Evolutionary conservation across 2,329 filamentous ascomycete genomes (phyloP).

Genomic region (Fusarium virguliforme): DNA sequence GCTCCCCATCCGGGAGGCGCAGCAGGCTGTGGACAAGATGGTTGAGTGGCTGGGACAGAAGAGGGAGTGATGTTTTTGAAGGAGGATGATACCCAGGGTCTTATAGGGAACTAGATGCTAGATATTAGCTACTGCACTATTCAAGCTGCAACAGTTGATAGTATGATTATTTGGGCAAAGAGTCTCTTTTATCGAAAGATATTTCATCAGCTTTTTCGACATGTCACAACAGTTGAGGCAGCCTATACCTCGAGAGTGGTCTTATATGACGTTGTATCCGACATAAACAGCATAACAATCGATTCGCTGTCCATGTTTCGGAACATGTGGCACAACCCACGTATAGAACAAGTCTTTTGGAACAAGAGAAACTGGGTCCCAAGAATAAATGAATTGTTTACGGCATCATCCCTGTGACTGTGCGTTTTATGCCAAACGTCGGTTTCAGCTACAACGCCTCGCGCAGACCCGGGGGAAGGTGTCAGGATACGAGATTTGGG

Average conservation of each 20-base stretch:
- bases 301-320: neutral
- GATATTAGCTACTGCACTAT: neutral
- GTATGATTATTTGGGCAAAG: conserved; percentile 1
- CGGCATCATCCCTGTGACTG: neutral
- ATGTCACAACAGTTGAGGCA: conserved; percentile 9
- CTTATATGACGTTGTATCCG: conserved; percentile 1
- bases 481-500: conserved; percentile 5
- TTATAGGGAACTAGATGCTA: conserved; percentile 4
- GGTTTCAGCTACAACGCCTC: neutral
- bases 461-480: conserved; percentile 5
- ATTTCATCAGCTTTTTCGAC: neutral
- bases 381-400: neutral
- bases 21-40: conserved; percentile 49
- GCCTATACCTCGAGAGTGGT: neutral
- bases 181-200: neutral
- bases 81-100: conserved; percentile 29
- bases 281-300: neutral
- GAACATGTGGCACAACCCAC: conserved; percentile 9
- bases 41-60: conserved; percentile 49
- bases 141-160: neutral
- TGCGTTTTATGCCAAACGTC: conserved; percentile 3
- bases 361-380: neutral
- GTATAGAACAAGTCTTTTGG: neutral
- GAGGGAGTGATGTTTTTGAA: conserved; percentile 15
- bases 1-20: conserved; percentile 51